Evolutionary conservation across 371 early-diverging fungal genomes (phyloP), one percentile per base, ranked within the genome.

Genomic region (Rhizomucor miehei): DNA sequence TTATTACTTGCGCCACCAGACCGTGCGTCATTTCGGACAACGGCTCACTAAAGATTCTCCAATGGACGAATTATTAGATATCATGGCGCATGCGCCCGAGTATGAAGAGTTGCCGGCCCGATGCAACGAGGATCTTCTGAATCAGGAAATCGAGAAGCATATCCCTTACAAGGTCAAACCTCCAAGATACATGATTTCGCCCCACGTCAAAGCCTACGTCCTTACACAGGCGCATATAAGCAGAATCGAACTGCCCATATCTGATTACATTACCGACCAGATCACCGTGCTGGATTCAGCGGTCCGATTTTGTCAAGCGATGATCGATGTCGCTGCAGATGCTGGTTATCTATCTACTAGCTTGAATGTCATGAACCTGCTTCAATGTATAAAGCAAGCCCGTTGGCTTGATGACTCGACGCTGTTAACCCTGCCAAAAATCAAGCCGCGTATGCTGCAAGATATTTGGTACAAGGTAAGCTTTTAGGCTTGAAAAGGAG

Each of bases 261-360:
- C 89, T 48, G 98, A 98, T 69, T 97, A 92, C 61, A 79, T 82
- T 35, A 95, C 96, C 0, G 98, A 98, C 65, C 88, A 89, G 9
- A 83, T 88, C n/a, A 88, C 92, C 0, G 93, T 98, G 2, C 68
- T 98, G 29, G 97, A 97, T 63, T 93, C 91, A 53, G 79, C 91
- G 11, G 87, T 95, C 51, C 93, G 98, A 66, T 85, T 97, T 48
- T 75, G 86, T 53, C 88, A 87, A 71, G 95, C 98, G 6, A 91
- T 95, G 93, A 83, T 95, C 44, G 96, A 95, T 58, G 83, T 94
- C 0, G 75, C 88, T 0, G 89, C 88, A 0, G 86, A 88, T 56
- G 69, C 79, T 51, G 93, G 92, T 0, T 81, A 76, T 46, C 48
- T 91, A 51, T 63, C 62, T 0, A 84, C 87, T 0, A 68, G 82